phyloP scores from a whole-genome alignment of 306 rosid species.

The Crotalaria pallida region DNA sequence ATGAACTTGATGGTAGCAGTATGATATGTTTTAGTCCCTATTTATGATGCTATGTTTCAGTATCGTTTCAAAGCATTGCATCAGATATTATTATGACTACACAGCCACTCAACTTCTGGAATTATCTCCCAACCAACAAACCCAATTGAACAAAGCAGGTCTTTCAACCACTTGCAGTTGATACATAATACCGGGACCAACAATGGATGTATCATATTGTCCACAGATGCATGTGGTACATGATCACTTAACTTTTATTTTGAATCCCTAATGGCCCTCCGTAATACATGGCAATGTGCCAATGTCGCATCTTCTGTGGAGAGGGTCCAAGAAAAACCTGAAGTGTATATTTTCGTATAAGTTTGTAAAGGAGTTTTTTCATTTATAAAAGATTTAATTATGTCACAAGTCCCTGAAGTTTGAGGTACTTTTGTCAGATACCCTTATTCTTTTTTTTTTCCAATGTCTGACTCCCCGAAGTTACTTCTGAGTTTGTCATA shows the following conservation, averaged over 20 bases:
- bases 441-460: too few relatives aligned
- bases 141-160: constrained; percentile 22
- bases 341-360: background rate
- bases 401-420: too few relatives aligned
- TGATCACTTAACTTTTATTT: constrained; percentile 11
- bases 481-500: too few relatives aligned
- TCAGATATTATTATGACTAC: constrained; percentile 3
- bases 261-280: constrained; percentile 24
- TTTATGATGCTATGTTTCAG: constrained; percentile 14
- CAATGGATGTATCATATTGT: constrained; percentile 16
- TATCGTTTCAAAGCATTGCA: constrained; percentile 7
- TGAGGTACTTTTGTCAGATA: too few relatives aligned
- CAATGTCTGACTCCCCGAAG: too few relatives aligned
- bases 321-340: constrained; percentile 4
- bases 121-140: background rate
- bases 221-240: constrained; percentile 19
- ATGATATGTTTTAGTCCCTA: background rate
- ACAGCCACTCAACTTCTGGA: constrained; percentile 20
- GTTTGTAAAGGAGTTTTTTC: too few relatives aligned
- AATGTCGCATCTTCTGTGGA: constrained; percentile 36
- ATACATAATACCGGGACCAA: constrained; percentile 35
- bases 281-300: constrained; percentile 41
- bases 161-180: constrained; percentile 24
- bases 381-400: too few relatives aligned
- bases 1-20: background rate